These are phyloP conservation scores for Pseudevernia furfuracea DNA, from an alignment of 495 filamentous ascomycete species.

Conservation along the genomic window DNA sequence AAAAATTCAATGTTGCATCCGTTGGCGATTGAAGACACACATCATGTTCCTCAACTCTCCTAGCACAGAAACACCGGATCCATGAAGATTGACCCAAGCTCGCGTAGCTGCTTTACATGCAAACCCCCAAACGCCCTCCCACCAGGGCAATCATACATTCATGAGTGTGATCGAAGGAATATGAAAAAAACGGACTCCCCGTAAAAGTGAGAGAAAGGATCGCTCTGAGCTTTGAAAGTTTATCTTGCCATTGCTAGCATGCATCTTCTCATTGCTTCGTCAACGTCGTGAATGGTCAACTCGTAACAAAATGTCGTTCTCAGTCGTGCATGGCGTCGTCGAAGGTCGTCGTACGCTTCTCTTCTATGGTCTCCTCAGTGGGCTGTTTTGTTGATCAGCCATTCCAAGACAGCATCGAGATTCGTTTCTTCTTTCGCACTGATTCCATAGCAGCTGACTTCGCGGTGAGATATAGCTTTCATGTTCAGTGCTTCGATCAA, in stretches of 20 bases:
- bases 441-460: conserved; percentile 98
- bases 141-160: not conserved
- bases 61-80: not conserved
- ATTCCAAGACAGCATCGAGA: conserved; percentile 91
- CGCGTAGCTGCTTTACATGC: not conserved
- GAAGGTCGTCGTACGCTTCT: conserved; percentile 11
- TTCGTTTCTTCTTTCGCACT: conserved; percentile 98
- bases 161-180: not conserved
- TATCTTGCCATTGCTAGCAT: conserved; percentile 25
- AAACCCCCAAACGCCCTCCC: not conserved
- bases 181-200: not conserved
- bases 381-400: conserved; percentile 65
- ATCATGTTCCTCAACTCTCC: not conserved
- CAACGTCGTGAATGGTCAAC: conserved; percentile 28
- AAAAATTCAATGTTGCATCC: not conserved
- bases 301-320: conserved; percentile 14
- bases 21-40: too few species aligned
- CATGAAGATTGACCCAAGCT: not conserved
- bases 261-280: conserved; percentile 32
- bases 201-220: not conserved
- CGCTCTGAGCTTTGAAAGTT: conserved; percentile 13
- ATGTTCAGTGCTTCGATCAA: conserved; percentile 89
- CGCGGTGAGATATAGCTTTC: conserved; percentile 79
- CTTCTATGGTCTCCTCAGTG: conserved; percentile 8
- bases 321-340: conserved; percentile 17